phyloP scores from a whole-genome alignment of 305 asterid species.

The Fraxinus dipetala region DNA sequence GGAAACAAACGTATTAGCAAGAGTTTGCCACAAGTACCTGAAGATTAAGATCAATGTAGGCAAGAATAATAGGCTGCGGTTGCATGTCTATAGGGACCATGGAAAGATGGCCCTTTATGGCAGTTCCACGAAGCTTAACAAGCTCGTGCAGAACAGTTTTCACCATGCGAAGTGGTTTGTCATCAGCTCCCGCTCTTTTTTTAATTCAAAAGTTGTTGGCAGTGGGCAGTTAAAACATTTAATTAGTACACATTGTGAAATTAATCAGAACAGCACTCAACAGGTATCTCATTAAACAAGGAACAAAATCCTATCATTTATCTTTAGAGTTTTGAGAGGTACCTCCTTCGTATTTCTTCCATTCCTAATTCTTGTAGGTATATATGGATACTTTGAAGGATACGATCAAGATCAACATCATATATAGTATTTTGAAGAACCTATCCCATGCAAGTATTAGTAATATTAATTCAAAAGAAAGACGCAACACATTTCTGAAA shows the following conservation, averaged over 20 bases:
- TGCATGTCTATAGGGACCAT: constrained; percentile 98
- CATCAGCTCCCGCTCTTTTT: constrained; percentile 98
- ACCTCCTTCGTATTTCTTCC: constrained; percentile 98
- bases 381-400: constrained; percentile 94
- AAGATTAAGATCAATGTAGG: constrained; percentile 96
- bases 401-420: constrained; percentile 93
- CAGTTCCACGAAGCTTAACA: constrained; percentile 99
- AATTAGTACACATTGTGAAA: constrained; percentile 5
- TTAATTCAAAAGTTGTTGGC: constrained; percentile 11
- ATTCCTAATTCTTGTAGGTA: constrained; percentile 96
- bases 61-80: constrained; percentile 97
- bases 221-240: constrained; percentile 8
- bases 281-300: constrained; percentile 8
- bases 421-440: constrained; percentile 91
- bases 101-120: constrained; percentile 97
- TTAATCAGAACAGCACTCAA: neutral
- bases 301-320: neutral
- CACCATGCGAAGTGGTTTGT: constrained; percentile 98
- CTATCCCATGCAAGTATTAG: constrained; percentile 36
- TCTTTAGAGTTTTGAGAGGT: constrained; percentile 23
- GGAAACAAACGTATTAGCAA: constrained; percentile 2
- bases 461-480: neutral
- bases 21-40: constrained; percentile 53
- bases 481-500: neutral
- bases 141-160: constrained; percentile 99